A percentile compares a stretch with the other conserved stretches of the same genome.
Conservation (phyloP, 495 filamentous ascomycete species). For the Penicillium psychrofluorescens region DNA sequence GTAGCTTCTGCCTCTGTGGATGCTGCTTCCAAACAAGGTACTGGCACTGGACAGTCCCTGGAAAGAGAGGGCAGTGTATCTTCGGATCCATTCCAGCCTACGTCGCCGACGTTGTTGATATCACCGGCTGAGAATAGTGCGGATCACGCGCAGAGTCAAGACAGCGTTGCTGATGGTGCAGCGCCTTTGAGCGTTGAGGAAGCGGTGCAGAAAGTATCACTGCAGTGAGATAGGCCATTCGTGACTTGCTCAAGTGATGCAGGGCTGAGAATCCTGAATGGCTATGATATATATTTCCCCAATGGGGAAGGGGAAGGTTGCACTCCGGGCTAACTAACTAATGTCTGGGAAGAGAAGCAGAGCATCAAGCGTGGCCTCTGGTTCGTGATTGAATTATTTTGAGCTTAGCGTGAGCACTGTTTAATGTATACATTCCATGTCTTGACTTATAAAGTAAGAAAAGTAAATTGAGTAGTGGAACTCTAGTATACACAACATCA, state of each 20-base stretch:
- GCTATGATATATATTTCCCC: no score
- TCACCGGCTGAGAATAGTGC: constrained; percentile 2
- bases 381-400: no score
- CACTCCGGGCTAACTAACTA: no score
- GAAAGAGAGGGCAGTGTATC: neutral
- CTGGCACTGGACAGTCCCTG: neutral
- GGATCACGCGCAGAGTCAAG: neutral
- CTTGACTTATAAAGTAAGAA: no score
- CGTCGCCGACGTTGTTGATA: constrained; percentile 14
- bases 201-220: constrained; percentile 33
- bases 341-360: no score
- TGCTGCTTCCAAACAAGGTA: neutral
- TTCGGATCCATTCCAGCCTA: constrained; percentile 19
- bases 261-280: no score
- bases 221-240: constrained; percentile 8
- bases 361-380: no score
- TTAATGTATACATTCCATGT: no score
- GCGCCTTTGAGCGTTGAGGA: constrained; percentile 28
- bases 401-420: no score
- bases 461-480: no score
- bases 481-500: no score
- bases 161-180: neutral
- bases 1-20: constrained; percentile 3
- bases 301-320: no score
- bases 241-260: neutral